phyloP scores from a whole-genome alignment of 2,329 filamentous ascomycete species.

The Dactylella cylindrospora region DNA sequence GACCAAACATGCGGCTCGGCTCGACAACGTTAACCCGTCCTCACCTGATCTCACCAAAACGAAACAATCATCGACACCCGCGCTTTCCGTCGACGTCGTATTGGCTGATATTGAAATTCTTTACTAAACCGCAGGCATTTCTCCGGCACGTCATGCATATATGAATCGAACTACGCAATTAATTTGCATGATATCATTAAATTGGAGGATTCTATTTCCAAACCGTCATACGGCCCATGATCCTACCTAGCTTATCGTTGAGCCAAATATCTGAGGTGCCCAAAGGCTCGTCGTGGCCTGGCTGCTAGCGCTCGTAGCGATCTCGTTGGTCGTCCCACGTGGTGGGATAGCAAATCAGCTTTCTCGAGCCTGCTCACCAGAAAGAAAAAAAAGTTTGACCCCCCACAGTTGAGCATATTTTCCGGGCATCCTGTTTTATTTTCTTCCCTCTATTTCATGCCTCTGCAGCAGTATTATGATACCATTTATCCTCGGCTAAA shows the following conservation, averaged over 20 bases:
- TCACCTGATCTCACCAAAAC: slow-evolving; percentile 24
- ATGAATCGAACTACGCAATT: too few species aligned
- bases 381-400: slow-evolving; percentile 13
- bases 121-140: neutral
- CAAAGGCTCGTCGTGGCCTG: too few species aligned
- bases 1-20: slow-evolving; percentile 38
- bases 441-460: slow-evolving; percentile 28
- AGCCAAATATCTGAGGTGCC: slow-evolving; percentile 10
- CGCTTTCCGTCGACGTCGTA: slow-evolving; percentile 19
- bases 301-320: slow-evolving; percentile 20
- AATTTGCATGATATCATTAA: slow-evolving; percentile 14
- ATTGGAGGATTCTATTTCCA: slow-evolving; percentile 13
- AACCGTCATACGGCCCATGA: too few species aligned
- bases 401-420: slow-evolving; percentile 40
- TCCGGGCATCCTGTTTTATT: slow-evolving; percentile 40
- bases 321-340: slow-evolving; percentile 41
- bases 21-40: slow-evolving; percentile 27
- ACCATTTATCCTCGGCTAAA: slow-evolving; percentile 43
- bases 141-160: neutral
- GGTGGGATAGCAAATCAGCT: slow-evolving; percentile 28
- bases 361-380: slow-evolving; percentile 17
- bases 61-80: slow-evolving; percentile 14
- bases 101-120: slow-evolving; percentile 4
- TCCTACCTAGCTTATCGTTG: too few species aligned
- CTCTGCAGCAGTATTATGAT: slow-evolving; percentile 14